Evolutionary conservation across 164 flowering plant genomes (phyloP).

Genomic region (Tetrastigma voinierianum): DNA sequence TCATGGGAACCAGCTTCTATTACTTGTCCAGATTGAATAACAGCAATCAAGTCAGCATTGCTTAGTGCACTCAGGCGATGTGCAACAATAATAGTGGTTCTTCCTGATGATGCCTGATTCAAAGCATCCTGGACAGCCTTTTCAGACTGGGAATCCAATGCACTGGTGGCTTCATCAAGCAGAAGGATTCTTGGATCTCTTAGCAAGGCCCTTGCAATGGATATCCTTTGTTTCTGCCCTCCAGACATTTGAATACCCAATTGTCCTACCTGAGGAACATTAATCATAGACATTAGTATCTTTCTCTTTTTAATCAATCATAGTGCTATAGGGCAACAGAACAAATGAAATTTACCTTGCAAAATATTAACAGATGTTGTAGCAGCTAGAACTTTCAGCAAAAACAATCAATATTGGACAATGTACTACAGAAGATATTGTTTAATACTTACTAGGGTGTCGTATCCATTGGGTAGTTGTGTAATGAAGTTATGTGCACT

Average conservation of each 20-base stretch:
- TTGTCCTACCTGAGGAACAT: constrained; percentile 20
- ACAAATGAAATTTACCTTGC: no score
- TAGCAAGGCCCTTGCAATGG: constrained; percentile 26
- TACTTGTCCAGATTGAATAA: constrained; percentile 22
- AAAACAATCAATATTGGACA: background rate
- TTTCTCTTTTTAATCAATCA: no score
- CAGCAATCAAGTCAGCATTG: constrained; percentile 20
- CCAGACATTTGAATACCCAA: constrained; percentile 22
- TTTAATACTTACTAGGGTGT: constrained; percentile 31
- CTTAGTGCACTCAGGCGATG: constrained; percentile 24
- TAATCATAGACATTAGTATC: background rate
- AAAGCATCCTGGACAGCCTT: constrained; percentile 23
- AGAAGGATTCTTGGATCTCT: constrained; percentile 22
- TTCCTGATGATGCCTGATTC: constrained; percentile 14
- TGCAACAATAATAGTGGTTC: constrained; percentile 26
- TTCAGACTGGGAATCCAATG: constrained; percentile 25
- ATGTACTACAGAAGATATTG: background rate
- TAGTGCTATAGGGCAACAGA: no score
- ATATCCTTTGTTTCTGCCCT: constrained; percentile 31
- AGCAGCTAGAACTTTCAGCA: no score
- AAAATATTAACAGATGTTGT: no score
- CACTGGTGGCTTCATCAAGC: constrained; percentile 29
- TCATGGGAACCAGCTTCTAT: constrained; percentile 24
- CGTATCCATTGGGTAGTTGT: constrained; percentile 31
- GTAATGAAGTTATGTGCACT: constrained; percentile 45